Conservation (phyloP, 2,329 filamentous ascomycete genomes). For the Huntiella abstrusa region DNA sequence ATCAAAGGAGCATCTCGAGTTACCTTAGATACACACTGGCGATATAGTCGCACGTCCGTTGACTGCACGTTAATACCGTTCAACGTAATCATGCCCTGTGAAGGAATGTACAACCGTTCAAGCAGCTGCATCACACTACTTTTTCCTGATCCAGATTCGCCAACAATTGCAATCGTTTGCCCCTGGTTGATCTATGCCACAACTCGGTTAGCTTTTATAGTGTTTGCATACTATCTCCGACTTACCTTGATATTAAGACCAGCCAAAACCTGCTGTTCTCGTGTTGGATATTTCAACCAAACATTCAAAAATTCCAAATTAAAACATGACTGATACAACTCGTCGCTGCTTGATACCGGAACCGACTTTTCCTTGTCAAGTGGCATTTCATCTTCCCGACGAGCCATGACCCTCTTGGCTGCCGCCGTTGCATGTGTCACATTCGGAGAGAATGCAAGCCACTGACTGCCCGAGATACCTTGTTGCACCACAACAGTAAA, state of each 20-base stretch:
- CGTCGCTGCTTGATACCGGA: not conserved
- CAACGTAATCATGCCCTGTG: conserved; percentile 26
- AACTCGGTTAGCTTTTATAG: not conserved
- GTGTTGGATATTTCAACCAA: conserved; percentile 12
- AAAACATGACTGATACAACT: not conserved
- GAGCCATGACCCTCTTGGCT: conserved; percentile 32
- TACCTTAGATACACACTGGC: conserved; percentile 33
- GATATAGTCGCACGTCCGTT: conserved; percentile 30
- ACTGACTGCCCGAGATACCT: conserved; percentile 27
- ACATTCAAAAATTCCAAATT: conserved; percentile 12
- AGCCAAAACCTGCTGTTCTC: conserved; percentile 8
- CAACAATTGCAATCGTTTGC: conserved; percentile 11
- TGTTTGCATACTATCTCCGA: not conserved
- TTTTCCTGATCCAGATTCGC: conserved; percentile 14
- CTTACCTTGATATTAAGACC: conserved; percentile 12
- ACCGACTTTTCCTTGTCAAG: not conserved
- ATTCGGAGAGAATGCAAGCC: conserved; percentile 48
- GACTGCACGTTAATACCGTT: conserved; percentile 23
- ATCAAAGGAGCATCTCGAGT: conserved; percentile 30
- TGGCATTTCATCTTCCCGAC: not conserved
- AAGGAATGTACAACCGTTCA: conserved; percentile 14
- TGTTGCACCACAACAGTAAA: conserved; percentile 12
- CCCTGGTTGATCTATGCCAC: conserved; percentile 9
- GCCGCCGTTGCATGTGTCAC: conserved; percentile 39
- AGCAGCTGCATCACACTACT: conserved; percentile 17